Evolutionary conservation across 73 alveolate species (phyloP).

Genomic region (Symbiodinium natans): DNA sequence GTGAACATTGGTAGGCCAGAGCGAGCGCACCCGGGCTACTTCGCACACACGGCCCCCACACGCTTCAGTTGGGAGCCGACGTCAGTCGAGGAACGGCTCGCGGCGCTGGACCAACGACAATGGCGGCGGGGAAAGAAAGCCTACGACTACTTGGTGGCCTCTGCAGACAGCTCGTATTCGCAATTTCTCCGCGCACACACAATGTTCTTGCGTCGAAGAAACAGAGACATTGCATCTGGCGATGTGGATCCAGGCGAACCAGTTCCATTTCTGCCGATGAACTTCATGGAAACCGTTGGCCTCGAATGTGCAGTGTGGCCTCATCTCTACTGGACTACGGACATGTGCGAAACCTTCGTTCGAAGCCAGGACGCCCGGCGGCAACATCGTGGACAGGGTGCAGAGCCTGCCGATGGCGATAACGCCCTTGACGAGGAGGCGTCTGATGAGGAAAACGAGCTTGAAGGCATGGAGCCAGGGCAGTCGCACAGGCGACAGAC

Average conservation of each 20-base stretch:
- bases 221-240: not conserved
- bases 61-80: not conserved
- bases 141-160: not conserved
- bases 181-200: not conserved
- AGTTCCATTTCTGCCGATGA: not conserved
- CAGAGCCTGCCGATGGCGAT: not conserved
- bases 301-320: not conserved
- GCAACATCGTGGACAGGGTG: not conserved
- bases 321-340: not conserved
- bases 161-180: not conserved
- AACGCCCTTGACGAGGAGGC: no score
- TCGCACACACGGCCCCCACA: not conserved
- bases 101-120: not conserved
- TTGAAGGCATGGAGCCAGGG: not conserved
- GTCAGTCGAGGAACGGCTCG: not conserved
- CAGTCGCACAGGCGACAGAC: not conserved
- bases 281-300: slow-evolving; percentile 18
- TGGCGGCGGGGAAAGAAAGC: not conserved
- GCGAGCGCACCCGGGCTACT: not conserved
- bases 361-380: slow-evolving; percentile 44
- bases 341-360: not conserved
- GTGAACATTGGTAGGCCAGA: not conserved
- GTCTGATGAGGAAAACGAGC: not conserved
- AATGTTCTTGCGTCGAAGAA: not conserved
- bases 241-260: not conserved